Evolutionary conservation across 2,329 filamentous ascomycete genomes (phyloP).

Genomic region (Drechslera avenae): DNA sequence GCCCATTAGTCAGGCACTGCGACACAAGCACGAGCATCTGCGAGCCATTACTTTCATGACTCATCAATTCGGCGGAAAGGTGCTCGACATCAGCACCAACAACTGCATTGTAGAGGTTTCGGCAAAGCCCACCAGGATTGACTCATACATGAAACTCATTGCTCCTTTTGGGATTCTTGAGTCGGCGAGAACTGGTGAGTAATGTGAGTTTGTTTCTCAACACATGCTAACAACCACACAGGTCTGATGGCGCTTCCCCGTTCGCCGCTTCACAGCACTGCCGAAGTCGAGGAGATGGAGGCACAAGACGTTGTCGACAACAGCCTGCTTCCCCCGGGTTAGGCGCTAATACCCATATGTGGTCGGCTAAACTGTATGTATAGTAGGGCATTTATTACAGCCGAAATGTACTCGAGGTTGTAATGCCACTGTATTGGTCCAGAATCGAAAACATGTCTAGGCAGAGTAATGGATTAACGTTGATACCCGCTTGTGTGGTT

Average conservation of each 20-base stretch:
- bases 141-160: constrained; percentile 97
- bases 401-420: background rate
- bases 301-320: constrained; percentile 94
- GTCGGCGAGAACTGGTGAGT: constrained; percentile 80
- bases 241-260: constrained; percentile 94
- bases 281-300: constrained; percentile 79
- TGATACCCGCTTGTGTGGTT: too few relatives aligned
- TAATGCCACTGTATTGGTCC: background rate
- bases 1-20: constrained; percentile 82
- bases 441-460: background rate
- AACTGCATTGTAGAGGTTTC: constrained; percentile 98
- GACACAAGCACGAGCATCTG: constrained; percentile 97
- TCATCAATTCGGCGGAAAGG: constrained; percentile 97
- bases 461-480: too few relatives aligned
- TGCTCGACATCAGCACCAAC: constrained; percentile 95
- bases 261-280: constrained; percentile 79
- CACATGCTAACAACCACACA: constrained; percentile 29
- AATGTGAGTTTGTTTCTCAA: constrained; percentile 1
- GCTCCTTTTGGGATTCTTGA: constrained; percentile 94
- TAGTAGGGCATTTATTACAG: constrained; percentile 10
- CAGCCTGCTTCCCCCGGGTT: constrained; percentile 91
- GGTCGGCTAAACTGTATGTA: constrained; percentile 10
- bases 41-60: constrained; percentile 95
- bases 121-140: constrained; percentile 90
- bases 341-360: constrained; percentile 34